Evolutionary conservation across 2,329 filamentous ascomycete genomes (phyloP).

Genomic region (Aspergillus transmontanensis): DNA sequence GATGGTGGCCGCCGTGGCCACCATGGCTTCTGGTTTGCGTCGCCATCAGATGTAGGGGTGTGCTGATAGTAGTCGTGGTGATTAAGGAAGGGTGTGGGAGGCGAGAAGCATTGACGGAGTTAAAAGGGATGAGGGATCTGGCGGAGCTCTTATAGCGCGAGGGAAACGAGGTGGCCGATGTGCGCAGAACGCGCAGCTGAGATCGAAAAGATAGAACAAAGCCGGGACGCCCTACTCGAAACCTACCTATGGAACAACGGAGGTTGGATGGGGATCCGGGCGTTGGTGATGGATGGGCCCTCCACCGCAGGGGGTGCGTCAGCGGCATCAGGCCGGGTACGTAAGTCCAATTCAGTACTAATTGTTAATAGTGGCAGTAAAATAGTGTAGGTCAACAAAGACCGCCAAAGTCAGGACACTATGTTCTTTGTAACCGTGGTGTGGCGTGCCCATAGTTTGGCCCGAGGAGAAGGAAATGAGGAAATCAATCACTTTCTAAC

Average conservation of each 20-base stretch:
- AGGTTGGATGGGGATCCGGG: constrained; percentile 62
- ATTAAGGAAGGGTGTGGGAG: constrained; percentile 18
- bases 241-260: constrained; percentile 19
- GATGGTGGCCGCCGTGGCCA: constrained; percentile 58
- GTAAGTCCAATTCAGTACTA: constrained; percentile 9
- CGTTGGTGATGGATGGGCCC: constrained; percentile 32
- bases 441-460: not conserved
- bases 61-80: constrained; percentile 27
- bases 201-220: constrained; percentile 17
- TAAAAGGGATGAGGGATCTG: constrained; percentile 8
- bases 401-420: not conserved
- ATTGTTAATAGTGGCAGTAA: constrained; percentile 2
- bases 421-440: not conserved
- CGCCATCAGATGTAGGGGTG: constrained; percentile 34
- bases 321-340: constrained; percentile 25
- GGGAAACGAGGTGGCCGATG: constrained; percentile 17
- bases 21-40: constrained; percentile 51
- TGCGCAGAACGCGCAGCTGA: constrained; percentile 27
- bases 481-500: not conserved
- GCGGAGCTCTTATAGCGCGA: constrained; percentile 17
- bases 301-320: constrained; percentile 44
- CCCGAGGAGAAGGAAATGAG: not conserved
- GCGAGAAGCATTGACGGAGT: constrained; percentile 19
- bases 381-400: not conserved
- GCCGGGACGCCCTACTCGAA: constrained; percentile 13